Base-by-base conservation (phyloP, 2,329 filamentous ascomycete genomes). In the Exutisphaerella laricina region DNA sequence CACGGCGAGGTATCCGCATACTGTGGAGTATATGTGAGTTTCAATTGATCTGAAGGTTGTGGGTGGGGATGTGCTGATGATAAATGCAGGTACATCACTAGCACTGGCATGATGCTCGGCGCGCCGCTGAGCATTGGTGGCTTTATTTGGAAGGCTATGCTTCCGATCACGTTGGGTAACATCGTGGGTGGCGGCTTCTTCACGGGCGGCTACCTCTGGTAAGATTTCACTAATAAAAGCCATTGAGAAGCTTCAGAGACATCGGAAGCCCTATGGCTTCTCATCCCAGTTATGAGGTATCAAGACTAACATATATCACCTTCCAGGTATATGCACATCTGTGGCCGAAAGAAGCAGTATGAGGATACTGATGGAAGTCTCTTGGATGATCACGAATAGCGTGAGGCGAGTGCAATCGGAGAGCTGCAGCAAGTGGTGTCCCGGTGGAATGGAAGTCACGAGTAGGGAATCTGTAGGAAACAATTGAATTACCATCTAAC, bases 11-110 rank as follows among this genome's bases (percentile, higher is more conserved):
- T 59, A 51, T 31, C 58, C 58, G 14, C 58, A 61, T 28, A 58
- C 55, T 1, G 58, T 61, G 3, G 53, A 61, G 37, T 60, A 59
- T 31, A 60, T 60, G 58, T 35, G 10, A n/a, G 33, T 18, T 8
- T 9, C n/a, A 18, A 10, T 3, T 9, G 4, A n/a, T 12, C 17
- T 14, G 9, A 9, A 3, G 9, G 30, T 16, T 14, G 5, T 3
- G 30, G 20, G 14, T 7, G 14, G n/a, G 6, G 4, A 18, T 8
- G n/a, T 33, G 30, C 13, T 18, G 13, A 33, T 33, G 14, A 12
- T 33, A 18, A 18, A 18, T 6, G 23, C 33, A 35, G 33, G 33
- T 59, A 58, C 36, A 32, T 59, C 13, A 40, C 46, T 4, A 42
- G 40, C 6, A 50, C 48, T 2, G 56, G 43, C 1, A 58, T 60